Evolutionary conservation across 352 stramenopile species (phyloP).

Genomic region (Globisporangium splendens): DNA sequence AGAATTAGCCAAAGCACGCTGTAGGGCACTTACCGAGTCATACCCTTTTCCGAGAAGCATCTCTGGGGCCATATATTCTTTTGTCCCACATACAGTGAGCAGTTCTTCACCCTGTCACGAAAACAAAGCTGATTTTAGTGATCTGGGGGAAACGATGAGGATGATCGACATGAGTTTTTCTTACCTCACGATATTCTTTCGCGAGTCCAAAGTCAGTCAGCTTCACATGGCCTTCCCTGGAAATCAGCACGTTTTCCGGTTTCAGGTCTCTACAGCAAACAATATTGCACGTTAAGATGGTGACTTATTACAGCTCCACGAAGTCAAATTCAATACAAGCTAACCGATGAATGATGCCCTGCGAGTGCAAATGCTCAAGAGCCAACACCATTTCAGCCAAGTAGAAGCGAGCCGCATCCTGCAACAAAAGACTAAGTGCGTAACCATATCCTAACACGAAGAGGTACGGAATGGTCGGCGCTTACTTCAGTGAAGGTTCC

Average conservation of each 20-base stretch:
- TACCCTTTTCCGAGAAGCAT: constrained; percentile 84
- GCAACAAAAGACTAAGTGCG: not conserved
- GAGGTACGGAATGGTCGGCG: not conserved
- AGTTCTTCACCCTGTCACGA: constrained; percentile 64
- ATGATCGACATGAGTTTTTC: not conserved
- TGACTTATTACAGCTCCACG: not conserved
- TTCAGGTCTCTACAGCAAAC: constrained; percentile 72
- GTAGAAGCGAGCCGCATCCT: constrained; percentile 78
- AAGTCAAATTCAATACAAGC: not conserved
- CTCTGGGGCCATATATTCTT: constrained; percentile 87
- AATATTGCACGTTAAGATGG: not conserved
- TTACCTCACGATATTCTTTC: constrained; percentile 57
- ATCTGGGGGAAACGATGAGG: constrained; percentile 10
- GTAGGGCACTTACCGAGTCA: constrained; percentile 40
- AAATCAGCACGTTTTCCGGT: constrained; percentile 91
- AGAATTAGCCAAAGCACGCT: not conserved
- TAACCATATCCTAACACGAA: not conserved
- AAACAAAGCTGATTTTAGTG: too few species aligned
- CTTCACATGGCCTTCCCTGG: constrained; percentile 85
- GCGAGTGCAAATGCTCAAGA: constrained; percentile 71
- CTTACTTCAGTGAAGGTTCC: constrained; percentile 63
- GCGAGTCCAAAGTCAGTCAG: constrained; percentile 91
- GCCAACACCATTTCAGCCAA: constrained; percentile 83
- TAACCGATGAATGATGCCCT: constrained; percentile 83
- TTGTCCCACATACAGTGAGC: constrained; percentile 74